A percentile compares a stretch with the other conserved stretches of the same genome.
Conservation (phyloP, 805 yeast genomes). For the Vanderwaltozyma yarrowii region DNA sequence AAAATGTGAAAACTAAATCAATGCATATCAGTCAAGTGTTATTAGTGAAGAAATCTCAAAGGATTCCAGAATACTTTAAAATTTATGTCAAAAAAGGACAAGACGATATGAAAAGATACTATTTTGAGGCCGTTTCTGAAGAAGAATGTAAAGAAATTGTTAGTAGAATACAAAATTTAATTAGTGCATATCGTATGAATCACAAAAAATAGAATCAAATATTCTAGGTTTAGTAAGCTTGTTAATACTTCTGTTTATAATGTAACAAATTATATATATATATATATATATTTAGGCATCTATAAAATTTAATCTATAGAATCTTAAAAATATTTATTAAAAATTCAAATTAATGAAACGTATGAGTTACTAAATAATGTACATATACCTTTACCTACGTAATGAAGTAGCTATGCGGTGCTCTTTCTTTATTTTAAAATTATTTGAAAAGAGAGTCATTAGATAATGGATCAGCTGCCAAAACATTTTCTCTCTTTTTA, state of each 20-base stretch:
- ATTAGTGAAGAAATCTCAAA: slow-evolving; percentile 64
- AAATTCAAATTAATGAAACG: background rate
- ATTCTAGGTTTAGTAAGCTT: too few species aligned
- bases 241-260: too few species aligned
- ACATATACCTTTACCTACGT: background rate
- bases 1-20: slow-evolving; percentile 70
- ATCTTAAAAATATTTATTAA: too few species aligned
- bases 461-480: slow-evolving; percentile 74
- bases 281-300: too few species aligned
- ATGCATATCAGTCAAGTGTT: slow-evolving; percentile 75
- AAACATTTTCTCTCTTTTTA: slow-evolving; percentile 61
- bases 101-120: slow-evolving; percentile 69
- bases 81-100: slow-evolving; percentile 57
- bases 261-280: too few species aligned
- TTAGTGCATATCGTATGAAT: slow-evolving; percentile 42
- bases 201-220: slow-evolving; percentile 13
- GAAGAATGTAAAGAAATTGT: slow-evolving; percentile 66
- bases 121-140: slow-evolving; percentile 62
- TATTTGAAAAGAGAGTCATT: slow-evolving; percentile 64
- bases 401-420: too few species aligned
- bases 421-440: too few species aligned
- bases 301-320: too few species aligned
- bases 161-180: slow-evolving; percentile 49
- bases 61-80: slow-evolving; percentile 71
- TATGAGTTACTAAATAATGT: background rate